phyloP scores from a whole-genome alignment of 2,329 filamentous ascomycete genomes.

The Aspergillaceae sp. region DNA sequence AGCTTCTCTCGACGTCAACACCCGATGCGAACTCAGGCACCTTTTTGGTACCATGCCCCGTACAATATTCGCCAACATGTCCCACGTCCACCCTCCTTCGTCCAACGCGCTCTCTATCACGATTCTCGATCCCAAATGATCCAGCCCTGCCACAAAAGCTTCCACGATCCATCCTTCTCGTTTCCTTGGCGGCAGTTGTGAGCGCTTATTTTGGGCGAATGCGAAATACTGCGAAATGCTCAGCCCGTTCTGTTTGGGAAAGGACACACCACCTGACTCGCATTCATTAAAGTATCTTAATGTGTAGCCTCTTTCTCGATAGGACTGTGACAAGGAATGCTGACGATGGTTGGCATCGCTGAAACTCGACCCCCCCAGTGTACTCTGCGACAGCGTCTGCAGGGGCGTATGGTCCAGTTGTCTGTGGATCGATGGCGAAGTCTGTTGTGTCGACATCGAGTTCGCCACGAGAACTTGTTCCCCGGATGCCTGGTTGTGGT shows the following conservation, averaged over 20 bases:
- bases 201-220: conserved; percentile 3
- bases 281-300: too few relatives aligned
- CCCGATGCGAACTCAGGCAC: too few relatives aligned
- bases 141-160: conserved; percentile 25
- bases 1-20: too few relatives aligned
- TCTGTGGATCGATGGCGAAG: neutral
- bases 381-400: conserved; percentile 7
- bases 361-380: conserved; percentile 4
- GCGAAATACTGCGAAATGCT: conserved; percentile 20
- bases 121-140: conserved; percentile 9
- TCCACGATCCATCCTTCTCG: conserved; percentile 17
- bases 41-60: neutral
- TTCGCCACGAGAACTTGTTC: conserved; percentile 9
- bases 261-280: too few relatives aligned
- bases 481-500: neutral
- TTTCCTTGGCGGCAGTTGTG: conserved; percentile 6
- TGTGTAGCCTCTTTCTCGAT: too few relatives aligned
- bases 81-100: conserved; percentile 21
- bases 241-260: conserved; percentile 15
- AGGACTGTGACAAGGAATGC: too few relatives aligned
- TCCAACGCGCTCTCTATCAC: conserved; percentile 16
- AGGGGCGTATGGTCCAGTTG: neutral
- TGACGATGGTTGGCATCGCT: neutral
- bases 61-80: conserved; percentile 7
- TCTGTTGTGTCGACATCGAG: conserved; percentile 5